Evolutionary conservation across 305 asterid species (phyloP).

Genomic region (Fraxinus sp.): DNA sequence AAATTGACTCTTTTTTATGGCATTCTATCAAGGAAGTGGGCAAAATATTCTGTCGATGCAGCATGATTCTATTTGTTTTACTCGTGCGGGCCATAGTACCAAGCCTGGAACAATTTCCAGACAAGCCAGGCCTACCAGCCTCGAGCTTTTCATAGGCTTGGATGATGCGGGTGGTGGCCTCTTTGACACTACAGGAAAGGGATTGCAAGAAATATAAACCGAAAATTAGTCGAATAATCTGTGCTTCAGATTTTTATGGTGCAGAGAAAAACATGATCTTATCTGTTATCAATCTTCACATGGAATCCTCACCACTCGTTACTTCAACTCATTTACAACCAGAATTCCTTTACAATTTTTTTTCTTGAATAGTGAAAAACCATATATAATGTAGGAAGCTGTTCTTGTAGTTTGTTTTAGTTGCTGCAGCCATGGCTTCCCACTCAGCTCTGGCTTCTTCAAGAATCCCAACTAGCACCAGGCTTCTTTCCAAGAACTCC

Average conservation of each 20-base stretch:
- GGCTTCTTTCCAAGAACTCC: constrained; percentile 50
- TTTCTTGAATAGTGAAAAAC: constrained; percentile 18
- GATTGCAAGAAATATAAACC: constrained; percentile 1
- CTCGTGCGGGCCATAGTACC: neutral
- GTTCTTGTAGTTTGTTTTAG: constrained; percentile 27
- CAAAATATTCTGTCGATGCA: neutral
- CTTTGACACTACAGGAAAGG: constrained; percentile 9
- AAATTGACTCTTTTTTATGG: neutral
- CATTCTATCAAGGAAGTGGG: neutral
- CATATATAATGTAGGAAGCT: constrained; percentile 12
- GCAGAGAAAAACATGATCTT: constrained; percentile 48
- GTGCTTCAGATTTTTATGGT: constrained; percentile 51
- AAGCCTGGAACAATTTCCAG: neutral
- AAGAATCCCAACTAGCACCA: constrained; percentile 68
- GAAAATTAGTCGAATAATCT: constrained; percentile 22
- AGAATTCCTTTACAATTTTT: constrained; percentile 30
- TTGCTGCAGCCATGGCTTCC: constrained; percentile 82
- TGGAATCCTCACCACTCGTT: constrained; percentile 65
- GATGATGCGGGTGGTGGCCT: neutral
- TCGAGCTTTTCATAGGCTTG: neutral
- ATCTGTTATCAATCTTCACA: constrained; percentile 50
- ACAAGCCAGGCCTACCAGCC: neutral
- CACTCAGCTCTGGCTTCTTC: constrained; percentile 91
- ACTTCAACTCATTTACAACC: constrained; percentile 43
- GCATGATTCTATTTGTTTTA: neutral